Conservation (phyloP, 495 filamentous ascomycete species). For the Tricharina praecox region DNA sequence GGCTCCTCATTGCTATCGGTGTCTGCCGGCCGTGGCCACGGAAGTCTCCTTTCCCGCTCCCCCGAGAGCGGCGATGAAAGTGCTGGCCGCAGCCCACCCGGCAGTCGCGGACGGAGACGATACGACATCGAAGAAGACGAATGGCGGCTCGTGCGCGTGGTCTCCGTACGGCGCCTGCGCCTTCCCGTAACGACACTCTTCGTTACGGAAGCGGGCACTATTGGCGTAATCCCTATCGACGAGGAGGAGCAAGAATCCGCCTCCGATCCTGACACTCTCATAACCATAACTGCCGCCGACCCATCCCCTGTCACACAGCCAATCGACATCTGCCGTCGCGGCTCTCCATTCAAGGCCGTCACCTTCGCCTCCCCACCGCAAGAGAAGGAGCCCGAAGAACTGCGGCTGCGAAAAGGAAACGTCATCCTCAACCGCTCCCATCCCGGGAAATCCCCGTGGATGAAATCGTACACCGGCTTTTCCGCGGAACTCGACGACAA, state of each 20-base stretch:
- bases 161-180: slow-evolving; percentile 74
- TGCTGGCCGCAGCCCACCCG: background rate
- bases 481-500: slow-evolving; percentile 33
- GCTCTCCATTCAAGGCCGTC: slow-evolving; percentile 12
- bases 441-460: background rate
- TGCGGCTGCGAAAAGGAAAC: slow-evolving; percentile 67
- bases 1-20: slow-evolving; percentile 8
- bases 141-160: slow-evolving; percentile 32
- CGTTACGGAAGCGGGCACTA: slow-evolving; percentile 74
- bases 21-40: slow-evolving; percentile 8
- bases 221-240: slow-evolving; percentile 49
- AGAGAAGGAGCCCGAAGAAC: slow-evolving; percentile 21
- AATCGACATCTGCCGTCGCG: background rate
- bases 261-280: background rate
- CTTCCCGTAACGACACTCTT: slow-evolving; percentile 61
- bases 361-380: slow-evolving; percentile 25
- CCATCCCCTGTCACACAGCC: background rate
- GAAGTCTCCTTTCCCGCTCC: background rate
- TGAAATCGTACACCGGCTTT: slow-evolving; percentile 36
- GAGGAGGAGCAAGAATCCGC: background rate
- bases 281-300: background rate
- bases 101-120: slow-evolving; percentile 7
- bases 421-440: slow-evolving; percentile 30
- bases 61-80: slow-evolving; percentile 2
- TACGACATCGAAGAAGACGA: slow-evolving; percentile 10